phyloP scores from a whole-genome alignment of 108 stramenopile genomes.

The Nannochloropsis granulata region DNA sequence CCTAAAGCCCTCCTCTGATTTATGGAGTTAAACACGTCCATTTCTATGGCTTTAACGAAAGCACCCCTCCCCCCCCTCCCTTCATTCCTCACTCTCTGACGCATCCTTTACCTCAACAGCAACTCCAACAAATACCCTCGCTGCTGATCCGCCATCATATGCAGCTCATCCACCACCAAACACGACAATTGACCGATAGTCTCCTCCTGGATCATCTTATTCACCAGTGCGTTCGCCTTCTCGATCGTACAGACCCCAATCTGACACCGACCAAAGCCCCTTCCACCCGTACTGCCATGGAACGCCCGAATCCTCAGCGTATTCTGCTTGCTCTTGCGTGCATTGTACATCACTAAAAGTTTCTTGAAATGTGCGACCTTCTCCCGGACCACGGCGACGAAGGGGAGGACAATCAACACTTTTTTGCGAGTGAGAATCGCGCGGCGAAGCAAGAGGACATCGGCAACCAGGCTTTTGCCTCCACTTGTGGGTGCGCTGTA shows the following conservation, averaged over 20 bases:
- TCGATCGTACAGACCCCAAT: slow-evolving; percentile 35
- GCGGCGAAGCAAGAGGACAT: slow-evolving; percentile 31
- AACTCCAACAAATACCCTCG: slow-evolving; percentile 29
- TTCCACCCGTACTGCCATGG: slow-evolving; percentile 14
- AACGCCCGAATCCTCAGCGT: slow-evolving; percentile 21
- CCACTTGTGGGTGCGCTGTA: slow-evolving; percentile 39
- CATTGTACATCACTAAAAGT: slow-evolving; percentile 23
- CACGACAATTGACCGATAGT: slow-evolving; percentile 15
- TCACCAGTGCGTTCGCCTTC: slow-evolving; percentile 32
- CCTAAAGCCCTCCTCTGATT: too few species aligned
- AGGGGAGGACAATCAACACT: slow-evolving; percentile 31
- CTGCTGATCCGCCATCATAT: slow-evolving; percentile 24
- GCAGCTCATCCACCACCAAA: slow-evolving; percentile 28
- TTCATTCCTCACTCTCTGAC: too few species aligned
- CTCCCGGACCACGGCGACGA: slow-evolving; percentile 36
- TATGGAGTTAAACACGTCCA: too few species aligned
- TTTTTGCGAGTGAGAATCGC: not conserved
- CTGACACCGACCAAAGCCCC: not conserved
- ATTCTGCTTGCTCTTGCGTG: slow-evolving; percentile 7
- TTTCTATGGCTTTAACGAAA: too few species aligned
- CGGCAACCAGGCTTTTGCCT: slow-evolving; percentile 41
- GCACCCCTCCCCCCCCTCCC: too few species aligned
- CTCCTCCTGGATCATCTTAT: slow-evolving; percentile 11
- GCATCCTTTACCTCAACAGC: slow-evolving; percentile 15
- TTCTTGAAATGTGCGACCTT: slow-evolving; percentile 34